Evolutionary conservation across 768 basidiomycete genomes (phyloP).

Genomic region (Amanita muscaria): DNA sequence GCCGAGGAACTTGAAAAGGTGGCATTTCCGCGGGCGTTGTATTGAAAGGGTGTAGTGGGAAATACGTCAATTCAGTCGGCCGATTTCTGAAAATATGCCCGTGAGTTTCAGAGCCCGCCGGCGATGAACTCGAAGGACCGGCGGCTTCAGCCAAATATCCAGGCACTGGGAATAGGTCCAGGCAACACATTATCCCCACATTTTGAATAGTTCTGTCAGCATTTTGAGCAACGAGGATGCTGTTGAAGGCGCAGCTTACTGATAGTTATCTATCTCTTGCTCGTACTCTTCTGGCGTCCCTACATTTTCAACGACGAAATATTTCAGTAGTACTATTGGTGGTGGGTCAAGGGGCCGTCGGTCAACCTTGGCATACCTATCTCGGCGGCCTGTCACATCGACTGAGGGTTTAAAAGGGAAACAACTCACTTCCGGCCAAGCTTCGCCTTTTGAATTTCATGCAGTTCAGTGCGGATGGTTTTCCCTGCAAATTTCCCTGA

Average conservation of each 20-base stretch:
- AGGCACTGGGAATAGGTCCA: constrained; percentile 61
- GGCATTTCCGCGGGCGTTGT: constrained; percentile 19
- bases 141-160: constrained; percentile 16
- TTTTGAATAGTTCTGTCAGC: constrained; percentile 38
- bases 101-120: constrained; percentile 1
- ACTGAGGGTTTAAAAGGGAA: constrained; percentile 5
- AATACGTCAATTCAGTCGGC: constrained; percentile 23
- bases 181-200: constrained; percentile 60
- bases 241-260: constrained; percentile 24
- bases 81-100: neutral
- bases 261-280: constrained; percentile 38
- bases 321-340: constrained; percentile 41
- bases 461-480: constrained; percentile 42
- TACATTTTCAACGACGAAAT: constrained; percentile 36
- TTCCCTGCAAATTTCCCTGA: constrained; percentile 45
- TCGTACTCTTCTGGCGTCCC: constrained; percentile 33
- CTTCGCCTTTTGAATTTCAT: constrained; percentile 60
- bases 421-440: constrained; percentile 52
- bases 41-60: constrained; percentile 29
- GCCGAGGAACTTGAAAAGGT: constrained; percentile 29
- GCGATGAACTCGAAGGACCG: constrained; percentile 5
- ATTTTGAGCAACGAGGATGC: neutral
- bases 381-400: neutral
- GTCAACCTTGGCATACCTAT: constrained; percentile 52
- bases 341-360: constrained; percentile 64